Conservation (phyloP, 1,284 basidiomycete genomes). For the Somion occarium region DNA sequence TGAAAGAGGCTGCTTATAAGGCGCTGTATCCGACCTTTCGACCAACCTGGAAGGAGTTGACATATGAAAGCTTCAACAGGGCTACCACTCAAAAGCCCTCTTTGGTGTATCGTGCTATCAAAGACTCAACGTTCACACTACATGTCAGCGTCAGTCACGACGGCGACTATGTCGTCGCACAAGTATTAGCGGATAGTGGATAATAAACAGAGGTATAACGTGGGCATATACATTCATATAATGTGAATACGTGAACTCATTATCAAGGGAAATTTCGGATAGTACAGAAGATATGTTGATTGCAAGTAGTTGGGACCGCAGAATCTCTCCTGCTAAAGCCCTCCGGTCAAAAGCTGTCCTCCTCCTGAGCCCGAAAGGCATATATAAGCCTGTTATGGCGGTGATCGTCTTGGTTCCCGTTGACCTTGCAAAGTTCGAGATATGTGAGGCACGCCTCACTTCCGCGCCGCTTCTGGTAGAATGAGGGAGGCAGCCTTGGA, state of each 20-base stretch:
- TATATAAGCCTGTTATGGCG: no score
- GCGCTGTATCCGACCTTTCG: conserved; percentile 62
- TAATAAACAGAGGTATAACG: background rate
- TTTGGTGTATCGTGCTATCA: conserved; percentile 38
- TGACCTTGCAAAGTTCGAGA: no score
- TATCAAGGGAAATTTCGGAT: background rate
- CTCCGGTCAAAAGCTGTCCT: no score
- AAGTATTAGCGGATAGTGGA: conserved; percentile 57
- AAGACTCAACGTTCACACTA: conserved; percentile 30
- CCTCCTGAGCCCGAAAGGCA: no score
- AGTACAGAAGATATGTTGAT: no score
- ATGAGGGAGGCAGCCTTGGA: background rate
- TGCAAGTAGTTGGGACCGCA: no score
- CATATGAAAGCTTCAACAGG: conserved; percentile 37
- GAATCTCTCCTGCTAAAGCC: no score
- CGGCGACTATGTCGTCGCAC: conserved; percentile 76
- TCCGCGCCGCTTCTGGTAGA: background rate
- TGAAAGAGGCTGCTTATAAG: conserved; percentile 92
- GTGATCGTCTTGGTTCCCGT: no score
- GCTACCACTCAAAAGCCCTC: conserved; percentile 41
- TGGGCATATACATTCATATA: background rate
- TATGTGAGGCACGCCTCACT: background rate
- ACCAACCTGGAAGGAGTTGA: conserved; percentile 79
- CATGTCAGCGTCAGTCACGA: conserved; percentile 82
- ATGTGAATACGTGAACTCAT: background rate